Percentiles rank a stretch among this genome's conserved stretches.
phyloP scores from a whole-genome alignment of 768 basidiomycete species.

The Collybiopsis luxurians region DNA sequence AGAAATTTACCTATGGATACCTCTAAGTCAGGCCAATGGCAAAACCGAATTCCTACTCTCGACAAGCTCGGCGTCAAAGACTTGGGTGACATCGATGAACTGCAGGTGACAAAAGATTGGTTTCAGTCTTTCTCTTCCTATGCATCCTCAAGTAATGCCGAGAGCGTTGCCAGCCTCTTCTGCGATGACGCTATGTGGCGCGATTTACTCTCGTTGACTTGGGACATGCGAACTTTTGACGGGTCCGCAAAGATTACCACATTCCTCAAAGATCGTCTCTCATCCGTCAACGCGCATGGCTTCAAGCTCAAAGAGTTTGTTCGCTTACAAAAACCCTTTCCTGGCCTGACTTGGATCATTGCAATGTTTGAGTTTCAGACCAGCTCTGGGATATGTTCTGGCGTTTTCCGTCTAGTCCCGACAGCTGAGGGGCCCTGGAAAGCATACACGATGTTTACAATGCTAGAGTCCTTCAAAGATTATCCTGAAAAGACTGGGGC shows the following conservation, averaged over 20 bases:
- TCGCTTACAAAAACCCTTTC: conserved; percentile 1
- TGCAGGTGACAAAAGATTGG: conserved; percentile 11
- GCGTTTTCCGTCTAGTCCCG: conserved; percentile 4
- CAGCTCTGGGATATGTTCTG: not conserved
- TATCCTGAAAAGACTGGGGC: conserved; percentile 4
- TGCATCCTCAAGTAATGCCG: conserved; percentile 13
- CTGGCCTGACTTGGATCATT: not conserved
- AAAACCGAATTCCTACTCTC: not conserved
- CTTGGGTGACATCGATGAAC: not conserved
- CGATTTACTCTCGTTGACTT: conserved; percentile 51
- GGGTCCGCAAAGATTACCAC: conserved; percentile 29
- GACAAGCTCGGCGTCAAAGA: conserved; percentile 1
- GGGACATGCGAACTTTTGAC: conserved; percentile 50
- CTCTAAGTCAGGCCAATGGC: conserved; percentile 3
- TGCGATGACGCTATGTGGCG: conserved; percentile 41
- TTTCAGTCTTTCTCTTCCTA: conserved; percentile 18
- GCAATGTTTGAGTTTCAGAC: not conserved
- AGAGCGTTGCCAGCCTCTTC: conserved; percentile 22
- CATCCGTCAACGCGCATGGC: conserved; percentile 14
- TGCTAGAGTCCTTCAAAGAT: conserved; percentile 4
- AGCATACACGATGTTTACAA: conserved; percentile 6
- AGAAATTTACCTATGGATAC: not conserved
- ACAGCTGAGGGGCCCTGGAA: not conserved
- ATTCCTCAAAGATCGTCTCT: conserved; percentile 36
- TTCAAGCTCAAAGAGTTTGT: conserved; percentile 19